phyloP scores from a whole-genome alignment of 148 eudicot species.

The Spergularia bocconei region DNA sequence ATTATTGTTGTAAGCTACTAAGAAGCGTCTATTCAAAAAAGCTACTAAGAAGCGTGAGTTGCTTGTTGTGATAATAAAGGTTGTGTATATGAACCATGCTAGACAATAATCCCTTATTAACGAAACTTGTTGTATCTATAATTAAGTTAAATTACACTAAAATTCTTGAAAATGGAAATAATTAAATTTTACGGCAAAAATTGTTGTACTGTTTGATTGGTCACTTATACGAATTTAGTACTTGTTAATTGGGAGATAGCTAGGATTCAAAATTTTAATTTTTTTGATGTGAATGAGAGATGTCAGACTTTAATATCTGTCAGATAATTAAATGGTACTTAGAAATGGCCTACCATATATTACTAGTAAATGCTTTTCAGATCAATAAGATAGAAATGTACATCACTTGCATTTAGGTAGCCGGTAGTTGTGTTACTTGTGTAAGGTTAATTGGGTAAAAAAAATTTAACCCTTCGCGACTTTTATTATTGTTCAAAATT shows the following conservation, averaged over 20 bases:
- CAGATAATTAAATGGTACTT: slow-evolving; percentile 20
- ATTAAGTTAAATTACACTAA: background rate
- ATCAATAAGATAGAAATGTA: background rate
- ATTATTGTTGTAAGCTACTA: too few species aligned
- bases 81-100: background rate
- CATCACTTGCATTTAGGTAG: slow-evolving; percentile 5
- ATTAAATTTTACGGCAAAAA: background rate
- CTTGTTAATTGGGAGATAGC: slow-evolving; percentile 9
- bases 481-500: too few species aligned
- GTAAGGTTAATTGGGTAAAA: too few species aligned
- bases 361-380: slow-evolving; percentile 5
- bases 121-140: background rate
- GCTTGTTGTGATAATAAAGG: too few species aligned
- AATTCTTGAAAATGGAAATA: background rate
- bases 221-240: background rate
- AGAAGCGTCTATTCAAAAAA: too few species aligned
- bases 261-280: slow-evolving; percentile 27
- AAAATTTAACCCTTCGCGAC: too few species aligned
- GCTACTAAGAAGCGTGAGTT: too few species aligned
- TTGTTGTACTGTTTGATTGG: background rate
- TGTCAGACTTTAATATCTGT: slow-evolving; percentile 23
- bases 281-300: slow-evolving; percentile 19
- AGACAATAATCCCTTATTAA: background rate
- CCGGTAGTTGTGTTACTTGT: slow-evolving; percentile 17
- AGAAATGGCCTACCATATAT: slow-evolving; percentile 18